Base-by-base conservation (phyloP, 179 eudicot genomes). In the Gypsophila paniculata region DNA sequence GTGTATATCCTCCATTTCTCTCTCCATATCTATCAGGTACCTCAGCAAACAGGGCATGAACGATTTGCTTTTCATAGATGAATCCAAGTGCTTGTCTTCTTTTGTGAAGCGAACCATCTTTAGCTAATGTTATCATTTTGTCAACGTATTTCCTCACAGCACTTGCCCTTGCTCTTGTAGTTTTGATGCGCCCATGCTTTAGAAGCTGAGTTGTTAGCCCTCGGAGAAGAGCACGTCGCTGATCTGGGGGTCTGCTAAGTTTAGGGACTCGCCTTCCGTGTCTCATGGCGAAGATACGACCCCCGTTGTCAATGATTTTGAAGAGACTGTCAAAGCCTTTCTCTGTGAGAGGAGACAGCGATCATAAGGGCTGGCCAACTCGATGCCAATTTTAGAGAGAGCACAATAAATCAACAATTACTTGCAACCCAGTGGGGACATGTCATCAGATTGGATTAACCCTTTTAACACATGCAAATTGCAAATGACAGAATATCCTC, bases 11-110 rank as follows among this genome's bases (percentile, higher is more conserved):
- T 64, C 98, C 98, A 63, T 91, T 81, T 72, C 97, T 85, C 0
- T 86, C 96, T 25, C 98, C 98, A 55, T 87, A 93, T 64, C 98
- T 85, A 34, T 89, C 98, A 5, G 73, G 88, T 42, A 82, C 98
- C 80, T 93, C 98, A 3, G 97, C 98, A 75, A 93, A 93, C 77
- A 93, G 72, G 0, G 97, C 98, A 75, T 93, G 97, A 23, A 93
- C 98, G 25, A 88, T 83, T 58, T 87, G 88, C 82, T 93, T 89
- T 64, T 93, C 98, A 44, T 91, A 91, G 32, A 93, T 91, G 70
- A 85, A 93, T 6, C 96, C 93, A 17, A 93, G 93, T 23, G 98
- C 96, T 73, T 93, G 98, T 71, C 96, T 84, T 73, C 98, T 85
- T 73, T 93, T 90, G 78, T 93, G 98, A 39, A 93, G 98, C 1